A percentile compares a stretch with the other conserved stretches of the same genome.
These are phyloP conservation scores for Termitomyces sp. DNA, from an alignment of 768 basidiomycete species.

Conservation along the genomic window DNA sequence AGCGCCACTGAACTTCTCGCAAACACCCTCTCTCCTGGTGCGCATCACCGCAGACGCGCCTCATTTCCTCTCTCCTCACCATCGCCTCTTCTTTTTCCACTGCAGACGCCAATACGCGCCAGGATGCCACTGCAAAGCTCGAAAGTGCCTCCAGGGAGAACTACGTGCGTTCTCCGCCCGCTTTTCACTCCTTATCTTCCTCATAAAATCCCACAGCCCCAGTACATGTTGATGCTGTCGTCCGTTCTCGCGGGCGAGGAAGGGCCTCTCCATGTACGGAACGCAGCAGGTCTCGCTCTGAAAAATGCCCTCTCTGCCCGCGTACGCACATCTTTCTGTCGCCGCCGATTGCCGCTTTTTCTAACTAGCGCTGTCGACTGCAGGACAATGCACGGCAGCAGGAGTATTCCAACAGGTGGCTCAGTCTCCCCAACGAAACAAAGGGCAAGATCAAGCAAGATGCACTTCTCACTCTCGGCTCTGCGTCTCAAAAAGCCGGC, in stretches of 20 bases:
- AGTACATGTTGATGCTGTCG: conserved; percentile 90
- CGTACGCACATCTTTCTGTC: conserved; percentile 49
- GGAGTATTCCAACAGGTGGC: conserved; percentile 79
- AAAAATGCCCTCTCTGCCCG: conserved; percentile 93
- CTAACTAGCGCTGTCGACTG: conserved; percentile 14
- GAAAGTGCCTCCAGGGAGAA: conserved; percentile 84
- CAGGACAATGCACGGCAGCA: conserved; percentile 76
- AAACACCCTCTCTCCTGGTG: conserved; percentile 90
- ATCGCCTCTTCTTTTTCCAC: too few relatives aligned
- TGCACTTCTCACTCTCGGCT: conserved; percentile 78
- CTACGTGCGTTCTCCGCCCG: conserved; percentile 61
- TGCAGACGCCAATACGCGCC: conserved; percentile 84
- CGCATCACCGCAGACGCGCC: conserved; percentile 35
- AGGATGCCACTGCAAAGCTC: conserved; percentile 87
- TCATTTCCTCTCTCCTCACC: conserved; percentile 18
- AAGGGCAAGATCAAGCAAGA: conserved; percentile 86
- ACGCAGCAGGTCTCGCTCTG: conserved; percentile 94
- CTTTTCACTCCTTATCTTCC: conserved; percentile 15
- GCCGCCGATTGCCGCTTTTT: conserved; percentile 11
- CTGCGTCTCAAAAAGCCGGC: conserved; percentile 68
- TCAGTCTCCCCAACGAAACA: conserved; percentile 62
- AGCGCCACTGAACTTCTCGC: conserved; percentile 88
- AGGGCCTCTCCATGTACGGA: conserved; percentile 71
- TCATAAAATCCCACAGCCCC: conserved; percentile 55
- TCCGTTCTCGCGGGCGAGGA: conserved; percentile 78